Evolutionary conservation across 2,329 filamentous ascomycete species (phyloP), one percentile per base, ranked within the genome.

Genomic region (Talaromyces sp.): DNA sequence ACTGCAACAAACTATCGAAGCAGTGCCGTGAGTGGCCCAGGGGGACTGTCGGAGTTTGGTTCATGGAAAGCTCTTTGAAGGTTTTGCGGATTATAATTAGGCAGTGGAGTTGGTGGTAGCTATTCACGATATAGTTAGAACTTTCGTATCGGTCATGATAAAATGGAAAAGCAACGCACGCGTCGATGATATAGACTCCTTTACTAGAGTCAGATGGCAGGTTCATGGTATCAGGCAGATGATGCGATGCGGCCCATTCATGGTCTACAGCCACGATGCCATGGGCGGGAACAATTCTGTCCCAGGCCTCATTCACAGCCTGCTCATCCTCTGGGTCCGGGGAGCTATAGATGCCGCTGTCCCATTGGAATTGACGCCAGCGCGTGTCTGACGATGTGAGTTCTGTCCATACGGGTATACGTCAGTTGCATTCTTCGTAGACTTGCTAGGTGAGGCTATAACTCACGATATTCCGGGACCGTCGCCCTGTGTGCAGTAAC

Each of bases 241-340:
- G 62, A 8, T 66, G 60, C 11, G 59, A 13, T 24, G 47, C 62
- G 3, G 72, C 72, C 68, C 68, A 71, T 49, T 69, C 22, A 13
- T 66, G 67, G 54, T 74, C 73, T 16, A 74, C 66, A 13, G 72
- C 70, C 16, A 74, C 68, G 56, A 73, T 69, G 22, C 72, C 73
- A 60, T 74, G 73, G 14, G 71, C 65, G 8, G 70, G 70, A 22
- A 67, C 65, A 50, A 74, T 73, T 1, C 54, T 62, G 9, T 73
- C 67, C 73, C 73, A 74, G 43, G 43, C 43, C 13, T 47, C 43
- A 47, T 47, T 47, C 3, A 47, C 43, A 2, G 19, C 43, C 8
- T 22, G 43, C 43, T 47, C 43, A 47, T 47, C 43, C 0, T 47
- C 19, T 47, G 43, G n/a, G 9, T 47, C 10, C 6, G n/a, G 43